Evolutionary conservation across 2,329 filamentous ascomycete species (phyloP).

Genomic region (Fusarium subglutinans): DNA sequence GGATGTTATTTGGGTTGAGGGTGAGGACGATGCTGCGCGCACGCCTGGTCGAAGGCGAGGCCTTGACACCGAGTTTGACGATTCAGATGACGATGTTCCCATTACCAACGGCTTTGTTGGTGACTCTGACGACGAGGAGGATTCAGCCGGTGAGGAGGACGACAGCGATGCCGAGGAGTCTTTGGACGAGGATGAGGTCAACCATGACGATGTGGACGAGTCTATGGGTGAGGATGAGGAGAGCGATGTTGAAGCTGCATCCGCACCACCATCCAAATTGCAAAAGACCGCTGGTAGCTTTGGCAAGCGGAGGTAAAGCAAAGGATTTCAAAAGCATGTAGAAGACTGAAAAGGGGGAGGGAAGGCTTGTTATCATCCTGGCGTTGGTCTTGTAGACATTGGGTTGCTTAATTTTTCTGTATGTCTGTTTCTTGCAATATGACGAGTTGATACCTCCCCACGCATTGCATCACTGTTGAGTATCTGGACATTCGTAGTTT

Average conservation of each 20-base stretch:
- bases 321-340: conserved; percentile 16
- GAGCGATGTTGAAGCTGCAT: conserved; percentile 56
- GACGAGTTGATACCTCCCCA: conserved; percentile 43
- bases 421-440: conserved; percentile 41
- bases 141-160: conserved; percentile 56
- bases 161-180: conserved; percentile 56
- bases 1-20: conserved; percentile 89
- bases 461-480: not conserved
- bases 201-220: conserved; percentile 66
- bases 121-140: conserved; percentile 68
- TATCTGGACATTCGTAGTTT: not conserved
- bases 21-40: conserved; percentile 76
- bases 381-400: conserved; percentile 44
- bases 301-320: conserved; percentile 37
- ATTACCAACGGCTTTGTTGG: conserved; percentile 64
- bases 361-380: conserved; percentile 34
- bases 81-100: conserved; percentile 62
- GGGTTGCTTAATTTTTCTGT: conserved; percentile 37
- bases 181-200: conserved; percentile 67
- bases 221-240: conserved; percentile 66
- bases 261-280: conserved; percentile 58
- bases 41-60: conserved; percentile 49
- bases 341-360: conserved; percentile 10
- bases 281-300: conserved; percentile 39
- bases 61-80: conserved; percentile 53